Conservation (phyloP, 192 early-diverging fungal genomes). For the Gigaspora rosea region DNA sequence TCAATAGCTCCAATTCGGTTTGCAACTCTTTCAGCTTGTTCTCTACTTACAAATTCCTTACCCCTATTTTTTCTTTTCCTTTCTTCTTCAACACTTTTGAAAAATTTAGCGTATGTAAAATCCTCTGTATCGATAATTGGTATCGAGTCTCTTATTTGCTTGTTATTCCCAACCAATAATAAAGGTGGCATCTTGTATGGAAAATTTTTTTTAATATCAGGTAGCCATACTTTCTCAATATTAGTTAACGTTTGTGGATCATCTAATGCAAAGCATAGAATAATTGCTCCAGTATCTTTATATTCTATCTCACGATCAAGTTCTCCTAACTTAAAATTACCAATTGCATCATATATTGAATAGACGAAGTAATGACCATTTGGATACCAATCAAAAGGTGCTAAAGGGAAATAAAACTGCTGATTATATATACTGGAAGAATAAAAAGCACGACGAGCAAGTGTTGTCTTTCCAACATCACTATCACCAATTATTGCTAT, state of each 20-base stretch:
- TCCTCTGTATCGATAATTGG: neutral
- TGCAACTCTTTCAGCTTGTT: slow-evolving; percentile 5
- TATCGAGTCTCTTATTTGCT: neutral
- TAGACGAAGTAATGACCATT: neutral
- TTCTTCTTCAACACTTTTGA: neutral
- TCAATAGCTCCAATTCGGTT: slow-evolving; percentile 6
- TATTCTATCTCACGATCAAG: neutral
- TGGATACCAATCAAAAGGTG: neutral
- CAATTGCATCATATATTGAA: neutral
- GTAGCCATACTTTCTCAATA: neutral
- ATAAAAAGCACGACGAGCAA: slow-evolving; percentile 1
- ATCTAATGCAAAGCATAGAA: neutral
- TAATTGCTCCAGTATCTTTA: slow-evolving; percentile 2
- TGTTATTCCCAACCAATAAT: slow-evolving; percentile 17
- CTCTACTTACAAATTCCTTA: slow-evolving; percentile 6
- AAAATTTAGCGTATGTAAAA: neutral
- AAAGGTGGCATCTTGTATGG: slow-evolving; percentile 5
- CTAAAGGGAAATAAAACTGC: neutral
- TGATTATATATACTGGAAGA: neutral
- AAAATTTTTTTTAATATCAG: slow-evolving; percentile 18
- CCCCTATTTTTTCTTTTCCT: neutral
- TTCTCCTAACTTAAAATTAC: neutral
- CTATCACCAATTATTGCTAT: slow-evolving; percentile 9
- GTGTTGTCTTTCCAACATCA: neutral
- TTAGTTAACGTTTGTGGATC: neutral